Evolutionary conservation across 371 early-diverging fungal species (phyloP).

Genomic region (Apophysomyces trapeziformis): DNA sequence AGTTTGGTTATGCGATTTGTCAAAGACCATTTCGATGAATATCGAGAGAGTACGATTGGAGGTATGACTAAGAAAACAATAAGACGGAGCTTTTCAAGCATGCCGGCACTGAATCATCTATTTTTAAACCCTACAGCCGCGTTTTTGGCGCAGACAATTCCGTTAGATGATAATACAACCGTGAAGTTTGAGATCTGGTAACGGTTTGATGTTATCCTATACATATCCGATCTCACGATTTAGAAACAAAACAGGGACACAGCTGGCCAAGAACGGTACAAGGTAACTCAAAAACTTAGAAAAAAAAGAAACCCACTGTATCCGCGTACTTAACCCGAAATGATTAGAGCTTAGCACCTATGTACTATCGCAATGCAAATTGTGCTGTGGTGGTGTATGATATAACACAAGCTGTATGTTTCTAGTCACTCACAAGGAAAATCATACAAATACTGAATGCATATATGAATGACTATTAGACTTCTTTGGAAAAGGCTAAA

Average conservation of each 20-base stretch:
- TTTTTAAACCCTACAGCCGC: slow-evolving; percentile 58
- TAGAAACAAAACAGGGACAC: slow-evolving; percentile 75
- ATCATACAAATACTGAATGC: slow-evolving; percentile 17
- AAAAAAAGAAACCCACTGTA: background rate
- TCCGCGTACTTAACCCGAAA: background rate
- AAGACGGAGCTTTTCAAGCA: slow-evolving; percentile 3
- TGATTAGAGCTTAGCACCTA: slow-evolving; percentile 92
- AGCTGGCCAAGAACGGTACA: slow-evolving; percentile 95
- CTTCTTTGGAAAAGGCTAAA: slow-evolving; percentile 96
- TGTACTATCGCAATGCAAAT: slow-evolving; percentile 98
- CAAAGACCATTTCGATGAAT: slow-evolving; percentile 96
- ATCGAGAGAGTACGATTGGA: slow-evolving; percentile 98
- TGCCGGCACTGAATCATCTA: background rate
- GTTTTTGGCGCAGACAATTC: slow-evolving; percentile 78
- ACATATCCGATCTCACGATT: slow-evolving; percentile 12
- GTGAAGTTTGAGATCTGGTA: slow-evolving; percentile 91
- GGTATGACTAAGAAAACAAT: slow-evolving; percentile 52
- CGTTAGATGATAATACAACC: slow-evolving; percentile 71
- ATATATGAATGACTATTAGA: slow-evolving; percentile 38
- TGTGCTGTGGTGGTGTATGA: slow-evolving; percentile 98
- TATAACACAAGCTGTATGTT: slow-evolving; percentile 86
- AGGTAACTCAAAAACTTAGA: slow-evolving; percentile 47
- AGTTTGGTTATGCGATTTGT: slow-evolving; percentile 95
- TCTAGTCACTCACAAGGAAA: background rate
- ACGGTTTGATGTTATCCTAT: slow-evolving; percentile 3